phyloP scores from a whole-genome alignment of 306 rosid genomes.

The Alnus glutinosa region DNA sequence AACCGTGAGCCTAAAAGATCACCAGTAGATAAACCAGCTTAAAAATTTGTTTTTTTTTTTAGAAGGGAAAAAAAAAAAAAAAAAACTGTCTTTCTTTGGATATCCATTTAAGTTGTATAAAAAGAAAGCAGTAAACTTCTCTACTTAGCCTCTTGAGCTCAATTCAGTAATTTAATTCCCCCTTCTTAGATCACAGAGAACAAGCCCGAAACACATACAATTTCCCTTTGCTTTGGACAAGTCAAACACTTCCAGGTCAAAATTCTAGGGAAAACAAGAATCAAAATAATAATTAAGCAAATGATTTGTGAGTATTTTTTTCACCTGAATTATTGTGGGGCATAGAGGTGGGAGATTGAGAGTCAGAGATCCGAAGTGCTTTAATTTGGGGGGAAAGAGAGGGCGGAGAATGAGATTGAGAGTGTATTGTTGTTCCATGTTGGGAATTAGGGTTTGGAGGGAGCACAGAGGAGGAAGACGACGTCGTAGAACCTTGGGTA shows the following conservation, averaged over 20 bases:
- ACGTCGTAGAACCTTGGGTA: slow-evolving; percentile 59
- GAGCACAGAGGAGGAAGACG: slow-evolving; percentile 47
- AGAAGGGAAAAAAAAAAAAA: too few species aligned
- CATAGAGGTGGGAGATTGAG: slow-evolving; percentile 25
- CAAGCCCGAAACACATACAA: background rate
- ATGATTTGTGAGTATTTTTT: background rate
- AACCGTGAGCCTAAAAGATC: background rate
- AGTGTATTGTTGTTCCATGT: slow-evolving; percentile 48
- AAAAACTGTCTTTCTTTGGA: background rate
- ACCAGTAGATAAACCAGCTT: background rate
- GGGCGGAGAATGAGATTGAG: slow-evolving; percentile 22
- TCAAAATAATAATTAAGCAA: background rate
- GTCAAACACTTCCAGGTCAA: background rate
- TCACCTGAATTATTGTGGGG: slow-evolving; percentile 47
- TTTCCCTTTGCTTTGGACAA: background rate
- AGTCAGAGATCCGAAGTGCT: slow-evolving; percentile 65
- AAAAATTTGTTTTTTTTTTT: too few species aligned
- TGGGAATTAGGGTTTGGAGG: slow-evolving; percentile 63
- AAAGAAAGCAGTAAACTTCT: background rate
- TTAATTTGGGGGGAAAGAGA: slow-evolving; percentile 44
- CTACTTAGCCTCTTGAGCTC: background rate
- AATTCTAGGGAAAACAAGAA: background rate
- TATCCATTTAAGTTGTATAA: background rate
- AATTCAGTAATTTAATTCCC: slow-evolving; percentile 4
- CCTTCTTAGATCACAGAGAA: background rate